Base-by-base conservation (phyloP, 176 grass and related monocot species). In the Dendrocalamus sinicus region DNA sequence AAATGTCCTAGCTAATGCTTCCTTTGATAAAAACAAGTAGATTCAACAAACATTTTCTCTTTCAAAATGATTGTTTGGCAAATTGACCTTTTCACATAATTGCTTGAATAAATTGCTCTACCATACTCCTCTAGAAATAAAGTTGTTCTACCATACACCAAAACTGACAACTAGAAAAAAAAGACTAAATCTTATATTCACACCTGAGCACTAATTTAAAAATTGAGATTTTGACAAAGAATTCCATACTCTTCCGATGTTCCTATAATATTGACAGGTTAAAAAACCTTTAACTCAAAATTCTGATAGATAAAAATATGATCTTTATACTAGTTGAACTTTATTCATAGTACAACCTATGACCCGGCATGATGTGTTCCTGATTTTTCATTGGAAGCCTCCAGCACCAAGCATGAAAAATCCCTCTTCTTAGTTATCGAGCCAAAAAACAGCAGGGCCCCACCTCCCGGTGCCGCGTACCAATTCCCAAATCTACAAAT, bases 401-500 rank as follows among this genome's bases (percentile, higher is more conserved):
- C 28, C 28, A 32, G 1, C 30, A 2, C 30, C 30, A 2, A 32
- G 30, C 30, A 32, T 32, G 30, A 32, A 32, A 32, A 32, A 32
- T 32, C 30, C 2, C 30, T 30, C 28, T 32, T 32, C 30, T 32
- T 37, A 37, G 35, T 4, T 4, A 37, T 37, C 35, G 3, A 44
- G 3, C 3, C 52, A n/a, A 19, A 40, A 74, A 52, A 74, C 6
- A 52, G 22, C 15, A 8, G n/a, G 35, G 39, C 22, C 20, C 45
- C 64, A 41, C 0, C 41, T 69, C 16, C 64, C 16, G 83, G 63
- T 77, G 73, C 39, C 50, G 63, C 4, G 50, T 78, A 85, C 63
- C 39, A 77, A 61, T 72, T 79, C 26, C 41, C 41, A 5, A 62
- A 17, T 72, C 75, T 71, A 79, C 75, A 79, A 62, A 79, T 86